Evolutionary conservation across 805 yeast genomes (phyloP), one percentile per base, ranked within the genome.

Genomic region (Spathaspora girioi): DNA sequence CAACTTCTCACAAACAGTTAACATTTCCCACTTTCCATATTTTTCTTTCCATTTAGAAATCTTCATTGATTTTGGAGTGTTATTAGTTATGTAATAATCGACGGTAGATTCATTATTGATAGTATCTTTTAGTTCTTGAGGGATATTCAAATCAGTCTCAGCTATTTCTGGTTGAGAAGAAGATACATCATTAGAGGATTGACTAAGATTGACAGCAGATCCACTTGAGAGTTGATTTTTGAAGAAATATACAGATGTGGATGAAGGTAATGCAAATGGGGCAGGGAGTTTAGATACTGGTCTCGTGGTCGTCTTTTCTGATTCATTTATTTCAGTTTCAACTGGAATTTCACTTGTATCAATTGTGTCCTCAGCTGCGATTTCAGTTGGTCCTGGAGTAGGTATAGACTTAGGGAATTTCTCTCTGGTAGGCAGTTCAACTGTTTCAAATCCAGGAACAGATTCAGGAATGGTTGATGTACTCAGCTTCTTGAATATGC

Each of bases 181-280:
- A 14, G 15, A 12, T 31, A 40, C 20, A 40, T n/a, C 14, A 47
- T 31, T 31, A 3, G 40, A 10, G 17, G 40, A 35, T 35, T 35
- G 40, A 35, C 40, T 14, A 7, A 35, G 18, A 35, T 15, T 54
- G 4, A 54, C 46, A 5, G 52, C 31, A 2, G 61, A 54, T 9
- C 47, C 56, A 43, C 59, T 56, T 15, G 38, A 9, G 11, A 10
- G 32, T 29, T 9, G 38, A 2, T 29, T 29, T 48, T 69, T 72
- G 61, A 73, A 73, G 55, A 71, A 74, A 47, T 70, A 63, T 27
- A 64, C 66, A 0, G 77, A 71, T 0, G 77, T 70, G 14, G 77
- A 73, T 4, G 75, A 68, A 1, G 79, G 79, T 55, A 73, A 63
- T n/a, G 77, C 78, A 61, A 74, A 74, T 8, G 79, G 73, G 47